Base-by-base conservation (phyloP, 2,329 filamentous ascomycete species). In the Furcasterigmium sp. region DNA sequence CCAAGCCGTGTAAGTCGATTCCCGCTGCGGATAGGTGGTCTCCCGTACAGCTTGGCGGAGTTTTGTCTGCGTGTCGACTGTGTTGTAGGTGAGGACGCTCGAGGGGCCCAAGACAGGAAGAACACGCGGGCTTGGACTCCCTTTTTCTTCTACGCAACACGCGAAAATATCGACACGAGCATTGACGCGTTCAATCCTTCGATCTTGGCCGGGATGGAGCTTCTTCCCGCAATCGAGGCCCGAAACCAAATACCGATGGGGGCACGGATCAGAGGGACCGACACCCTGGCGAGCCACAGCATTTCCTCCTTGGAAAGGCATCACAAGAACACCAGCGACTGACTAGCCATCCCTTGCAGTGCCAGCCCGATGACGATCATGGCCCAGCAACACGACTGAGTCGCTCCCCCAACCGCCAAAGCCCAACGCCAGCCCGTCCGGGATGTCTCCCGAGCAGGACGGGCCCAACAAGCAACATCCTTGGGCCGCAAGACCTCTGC, bases 251-350 rank as follows among this genome's bases (percentile, higher is more conserved):
- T 35, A 35, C 32, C 32, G 18, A 35, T 8, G 32, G 32, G n/a
- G 32, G n/a, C 29, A 32, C 29, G 29, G 14, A 32, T n/a, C n/a
- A n/a, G n/a, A n/a, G n/a, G n/a, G n/a, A n/a, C n/a, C n/a, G n/a
- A 26, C 23, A 7, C 23, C 23, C 23, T 26, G 7, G 23, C 23
- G 7, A 7, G 23, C 23, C 23, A 87, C 85, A 63, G 87, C 84
- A 17, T 82, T 86, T 48, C 83, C 83, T 70, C 87, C 84, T 53
- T 84, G 83, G 35, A 87, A 82, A n/a, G 14, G 76, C 76, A 3
- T 83, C 60, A 85, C 15, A 15, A 35, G 32, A 35, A 35, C 32
- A 35, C 32, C 15, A n/a, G n/a, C n/a, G n/a, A n/a, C n/a, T n/a
- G 32, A 18, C 32, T 17, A 17, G 32, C 15, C 26, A 36, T 41